Evolutionary conservation across 495 filamentous ascomycete species (phyloP), one percentile per base, ranked within the genome.

Genomic region (Neurospora discreta): DNA sequence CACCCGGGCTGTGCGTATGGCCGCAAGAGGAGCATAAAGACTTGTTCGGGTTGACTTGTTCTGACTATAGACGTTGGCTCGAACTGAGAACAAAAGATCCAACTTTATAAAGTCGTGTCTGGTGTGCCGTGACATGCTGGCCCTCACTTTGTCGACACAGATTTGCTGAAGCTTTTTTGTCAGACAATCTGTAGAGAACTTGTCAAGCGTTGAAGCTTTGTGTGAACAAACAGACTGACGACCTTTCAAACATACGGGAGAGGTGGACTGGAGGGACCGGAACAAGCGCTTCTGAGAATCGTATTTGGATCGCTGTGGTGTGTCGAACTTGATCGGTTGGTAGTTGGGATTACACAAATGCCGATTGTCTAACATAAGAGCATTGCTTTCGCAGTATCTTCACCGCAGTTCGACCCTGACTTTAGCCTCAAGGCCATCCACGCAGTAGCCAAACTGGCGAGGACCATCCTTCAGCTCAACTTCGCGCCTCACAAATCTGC

Each of bases 401-500:
- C 68, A 80, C 41, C 73, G 68, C 23, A 82, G 69, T 76, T 93
- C 91, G 20, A 97, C 88, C 71, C 93, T 81, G 65, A 98, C 84
- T 72, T 75, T 89, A 3, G 87, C 92, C 74, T 90, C 88, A 69
- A 79, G 77, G 18, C 89, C 88, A 73, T 96, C 93, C 71, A 97
- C 87, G 83, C 89, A 92, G 76, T 91, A 95, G 13, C 92, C 93
- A 76, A 97, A 85, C 79, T 91, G 88, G 75, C 91, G 86, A 13
- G 92, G 93, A 52, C 92, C 91, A 77, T 95, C 91, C 74, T 89
- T 88, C 71, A 98, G 81, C 80, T 95, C 92, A 52, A 92, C 88
- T 78, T 97, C 93, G 74, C 93, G 82, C 76, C 88, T 87, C 43
- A 91, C 85, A 85, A 89, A 92, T 74, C 86, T 81, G 8, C 84